phyloP scores from a whole-genome alignment of 1,139 yeast genomes.

The Blastobotrys proliferans region DNA sequence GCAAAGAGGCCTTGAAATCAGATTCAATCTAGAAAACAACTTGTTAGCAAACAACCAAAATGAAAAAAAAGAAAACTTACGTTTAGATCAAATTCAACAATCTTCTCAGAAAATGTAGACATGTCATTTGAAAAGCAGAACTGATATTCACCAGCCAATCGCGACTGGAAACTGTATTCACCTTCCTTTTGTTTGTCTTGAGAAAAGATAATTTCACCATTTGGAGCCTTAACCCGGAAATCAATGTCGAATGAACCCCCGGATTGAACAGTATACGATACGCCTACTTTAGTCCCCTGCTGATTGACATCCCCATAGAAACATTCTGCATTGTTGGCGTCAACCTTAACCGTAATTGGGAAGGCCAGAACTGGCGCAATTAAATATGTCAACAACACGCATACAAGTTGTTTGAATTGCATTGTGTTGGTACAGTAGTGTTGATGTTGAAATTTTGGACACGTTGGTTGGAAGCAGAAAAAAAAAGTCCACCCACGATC shows the following conservation, averaged over 20 bases:
- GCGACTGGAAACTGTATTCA: conserved; percentile 73
- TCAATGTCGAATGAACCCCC: conserved; percentile 89
- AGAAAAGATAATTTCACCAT: conserved; percentile 51
- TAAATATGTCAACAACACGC: conserved; percentile 6
- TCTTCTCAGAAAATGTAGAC: conserved; percentile 84
- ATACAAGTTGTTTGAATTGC: not conserved
- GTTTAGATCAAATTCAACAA: conserved; percentile 80
- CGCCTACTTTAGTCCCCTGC: conserved; percentile 62
- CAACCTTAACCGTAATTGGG: conserved; percentile 68
- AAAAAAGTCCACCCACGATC: too few species aligned
- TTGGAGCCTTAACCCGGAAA: conserved; percentile 68
- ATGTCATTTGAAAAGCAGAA: conserved; percentile 86
- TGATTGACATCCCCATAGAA: conserved; percentile 69
- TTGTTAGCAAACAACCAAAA: not conserved
- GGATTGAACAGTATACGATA: conserved; percentile 86
- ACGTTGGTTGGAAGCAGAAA: not conserved
- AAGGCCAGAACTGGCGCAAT: conserved; percentile 19
- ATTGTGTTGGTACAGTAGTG: not conserved
- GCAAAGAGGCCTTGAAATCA: conserved; percentile 64
- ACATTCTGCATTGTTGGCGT: conserved; percentile 77
- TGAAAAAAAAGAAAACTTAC: not conserved
- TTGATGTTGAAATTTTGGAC: not conserved
- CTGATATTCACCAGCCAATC: conserved; percentile 76
- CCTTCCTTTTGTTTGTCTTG: conserved; percentile 78
- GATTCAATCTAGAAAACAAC: conserved; percentile 26